Evolutionary conservation across 352 stramenopile species (phyloP), one percentile per base, ranked within the genome.

Genomic region (Phytophthora nicotianae): DNA sequence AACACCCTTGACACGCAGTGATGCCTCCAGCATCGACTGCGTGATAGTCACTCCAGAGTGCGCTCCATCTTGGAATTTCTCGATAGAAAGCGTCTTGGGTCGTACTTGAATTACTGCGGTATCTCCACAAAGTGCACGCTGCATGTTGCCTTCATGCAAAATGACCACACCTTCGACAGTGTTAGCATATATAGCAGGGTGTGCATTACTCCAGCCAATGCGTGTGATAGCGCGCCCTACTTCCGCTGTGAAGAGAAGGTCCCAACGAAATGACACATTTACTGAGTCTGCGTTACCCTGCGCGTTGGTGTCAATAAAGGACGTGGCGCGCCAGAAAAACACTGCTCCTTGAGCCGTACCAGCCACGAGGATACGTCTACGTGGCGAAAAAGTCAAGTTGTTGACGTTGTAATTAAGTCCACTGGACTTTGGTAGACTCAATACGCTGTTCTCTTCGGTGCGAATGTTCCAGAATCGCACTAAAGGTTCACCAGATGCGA

Each of bases 391-490:
- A 50, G 90, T 82, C 38, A 98, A 77, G 42, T 76, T 85, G 50
- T 86, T 87, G 17, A 97, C 89, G 29, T 89, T 80, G 59, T 95
- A 90, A 23, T 53, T 74, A 16, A 68, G 19, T 5, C 61, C 65
- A 19, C 62, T 65, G 7, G 68, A 56, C 53, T 88, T 89, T 0
- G 83, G 79, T 7, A 97, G 65, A 46, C 77, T 95, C 21, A 98
- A 61, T 4, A 97, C 85, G 53, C 96, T 98, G 67, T 95, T 98
- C 57, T 98, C 88, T 49, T 98, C 93, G 1, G 83, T 81, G 11
- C 87, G 73, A 17, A 98, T 74, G 60, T 98, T 91, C 90, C 92
- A 98, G 45, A 98, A 97, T 10, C 95, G 89, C 41, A 98, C 83
- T 0, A 98, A 50, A 8, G 81, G 71, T 51, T 98, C 93, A 5